Conservation (phyloP, 1,284 basidiomycete species). For the Coniophora puteana region DNA sequence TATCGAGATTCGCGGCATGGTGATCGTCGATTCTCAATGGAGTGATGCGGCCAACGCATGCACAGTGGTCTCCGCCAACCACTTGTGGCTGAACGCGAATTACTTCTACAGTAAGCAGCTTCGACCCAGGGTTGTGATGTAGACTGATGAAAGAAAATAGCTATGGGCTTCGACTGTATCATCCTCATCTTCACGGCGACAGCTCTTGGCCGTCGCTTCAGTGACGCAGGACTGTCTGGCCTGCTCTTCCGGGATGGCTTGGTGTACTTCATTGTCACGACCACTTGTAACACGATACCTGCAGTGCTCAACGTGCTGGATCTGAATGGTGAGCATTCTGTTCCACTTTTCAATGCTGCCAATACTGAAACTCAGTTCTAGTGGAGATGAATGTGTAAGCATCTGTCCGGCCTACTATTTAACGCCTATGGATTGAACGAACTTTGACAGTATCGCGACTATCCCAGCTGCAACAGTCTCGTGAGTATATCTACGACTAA, state of each 20-base stretch:
- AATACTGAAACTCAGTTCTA: conserved; percentile 19
- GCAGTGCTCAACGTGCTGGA: conserved; percentile 61
- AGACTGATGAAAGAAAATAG: conserved; percentile 28
- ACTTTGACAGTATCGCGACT: conserved; percentile 8
- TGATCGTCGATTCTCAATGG: conserved; percentile 58
- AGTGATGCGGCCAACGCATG: conserved; percentile 36
- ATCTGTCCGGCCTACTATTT: conserved; percentile 8
- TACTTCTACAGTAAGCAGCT: conserved; percentile 62
- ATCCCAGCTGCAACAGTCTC: conserved; percentile 61
- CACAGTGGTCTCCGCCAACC: conserved; percentile 47
- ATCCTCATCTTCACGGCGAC: conserved; percentile 53
- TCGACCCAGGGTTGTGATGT: conserved; percentile 3
- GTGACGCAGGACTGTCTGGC: conserved; percentile 51
- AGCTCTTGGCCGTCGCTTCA: conserved; percentile 47
- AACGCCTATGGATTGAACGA: conserved; percentile 32
- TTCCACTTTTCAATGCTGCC: conserved; percentile 1
- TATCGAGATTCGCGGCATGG: conserved; percentile 65
- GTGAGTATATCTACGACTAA: conserved; percentile 32
- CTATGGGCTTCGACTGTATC: conserved; percentile 64
- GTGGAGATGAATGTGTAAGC: conserved; percentile 67
- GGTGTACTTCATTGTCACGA: conserved; percentile 61
- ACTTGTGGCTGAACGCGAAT: conserved; percentile 54
- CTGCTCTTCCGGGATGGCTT: conserved; percentile 72
- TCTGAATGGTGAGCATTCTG: conserved; percentile 47
- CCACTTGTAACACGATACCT: conserved; percentile 61